Base-by-base conservation (phyloP, 2,329 filamentous ascomycete species). In the Neofusicoccum ribis region DNA sequence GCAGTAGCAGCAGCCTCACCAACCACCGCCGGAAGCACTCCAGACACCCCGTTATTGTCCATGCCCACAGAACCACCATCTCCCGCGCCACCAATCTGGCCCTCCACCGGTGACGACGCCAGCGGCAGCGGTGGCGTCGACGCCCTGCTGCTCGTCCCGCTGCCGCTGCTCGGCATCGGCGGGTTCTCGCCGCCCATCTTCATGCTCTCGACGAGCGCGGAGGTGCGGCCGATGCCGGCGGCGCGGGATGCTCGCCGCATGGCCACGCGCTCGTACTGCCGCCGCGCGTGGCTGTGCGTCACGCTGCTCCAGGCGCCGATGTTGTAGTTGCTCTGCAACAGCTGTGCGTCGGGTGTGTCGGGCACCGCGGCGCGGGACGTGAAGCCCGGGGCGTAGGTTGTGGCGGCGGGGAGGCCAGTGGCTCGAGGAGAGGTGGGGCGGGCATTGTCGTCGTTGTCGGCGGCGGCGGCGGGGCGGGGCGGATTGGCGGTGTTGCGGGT, bases 211-310 rank as follows among this genome's bases (percentile, higher is more conserved):
- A 58, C 11, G 41, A 58, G 49, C 31, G 51, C 47, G 59, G 20
- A 20, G n/a, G 43, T 31, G 46, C 49, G 60, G 34, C 37, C 43
- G 41, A 58, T 43, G 61, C 61, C 46, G 5, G 41, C 46, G 2
- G 65, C 39, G 34, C 68, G 27, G 46, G 63, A 65, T 8, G 67
- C 61, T 31, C 88, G 85, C 36, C 88, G 83, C 68, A 85, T 83
- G 3, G 88, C 88, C 15, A 91, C 86, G 67, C 84, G 85, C 68
- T 87, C 85, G 74, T 89, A 89, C 70, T 87, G 85, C 1, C 54
- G 63, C 14, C 86, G 82, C 12, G 83, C 84, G 37, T 87, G 85
- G 73, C 84, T 85, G 56, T 81, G 64, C 79, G 34, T n/a, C 63
- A 83, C 78, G 61, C 81, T 82, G 8, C 85, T 87, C 86, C 86